A percentile compares a stretch with the other conserved stretches of the same genome.
phyloP scores from a whole-genome alignment of 768 basidiomycete genomes.

The Leccinum disarticulatum region DNA sequence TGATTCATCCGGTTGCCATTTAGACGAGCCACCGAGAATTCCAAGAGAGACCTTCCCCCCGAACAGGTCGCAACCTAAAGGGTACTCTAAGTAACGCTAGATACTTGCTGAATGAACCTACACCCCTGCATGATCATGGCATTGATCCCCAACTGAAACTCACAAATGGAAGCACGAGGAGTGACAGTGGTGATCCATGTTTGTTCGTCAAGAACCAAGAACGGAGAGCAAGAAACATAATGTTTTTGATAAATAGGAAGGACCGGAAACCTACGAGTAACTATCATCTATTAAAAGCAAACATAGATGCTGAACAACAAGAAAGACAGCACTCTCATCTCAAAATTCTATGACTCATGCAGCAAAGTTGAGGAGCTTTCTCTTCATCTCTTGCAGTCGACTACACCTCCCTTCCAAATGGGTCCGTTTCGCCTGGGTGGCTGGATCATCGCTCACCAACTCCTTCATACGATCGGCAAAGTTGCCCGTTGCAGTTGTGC shows the following conservation, averaged over 20 bases:
- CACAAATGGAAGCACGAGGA: background rate
- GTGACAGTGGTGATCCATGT: background rate
- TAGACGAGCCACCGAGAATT: background rate
- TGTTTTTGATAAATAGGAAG: no score
- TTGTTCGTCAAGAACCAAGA: background rate
- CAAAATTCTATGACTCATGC: slow-evolving; percentile 3
- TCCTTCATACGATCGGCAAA: slow-evolving; percentile 34
- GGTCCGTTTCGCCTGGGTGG: slow-evolving; percentile 33
- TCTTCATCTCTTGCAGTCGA: slow-evolving; percentile 41
- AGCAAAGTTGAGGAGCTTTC: slow-evolving; percentile 35
- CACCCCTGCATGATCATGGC: no score
- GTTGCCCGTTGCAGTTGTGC: slow-evolving; percentile 11
- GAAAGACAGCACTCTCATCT: background rate
- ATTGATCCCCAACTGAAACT: background rate
- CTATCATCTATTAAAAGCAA: background rate
- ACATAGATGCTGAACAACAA: background rate
- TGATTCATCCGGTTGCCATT: background rate
- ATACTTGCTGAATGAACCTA: background rate
- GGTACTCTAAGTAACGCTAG: no score
- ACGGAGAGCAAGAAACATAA: no score
- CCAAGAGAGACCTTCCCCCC: background rate
- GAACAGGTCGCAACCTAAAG: background rate
- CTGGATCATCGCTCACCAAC: slow-evolving; percentile 49
- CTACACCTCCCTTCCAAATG: slow-evolving; percentile 34
- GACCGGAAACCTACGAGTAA: background rate